A percentile compares a stretch with the other conserved stretches of the same genome.
Conservation (phyloP, 2,329 filamentous ascomycete species). For the Thielaviopsis ethacetica region DNA sequence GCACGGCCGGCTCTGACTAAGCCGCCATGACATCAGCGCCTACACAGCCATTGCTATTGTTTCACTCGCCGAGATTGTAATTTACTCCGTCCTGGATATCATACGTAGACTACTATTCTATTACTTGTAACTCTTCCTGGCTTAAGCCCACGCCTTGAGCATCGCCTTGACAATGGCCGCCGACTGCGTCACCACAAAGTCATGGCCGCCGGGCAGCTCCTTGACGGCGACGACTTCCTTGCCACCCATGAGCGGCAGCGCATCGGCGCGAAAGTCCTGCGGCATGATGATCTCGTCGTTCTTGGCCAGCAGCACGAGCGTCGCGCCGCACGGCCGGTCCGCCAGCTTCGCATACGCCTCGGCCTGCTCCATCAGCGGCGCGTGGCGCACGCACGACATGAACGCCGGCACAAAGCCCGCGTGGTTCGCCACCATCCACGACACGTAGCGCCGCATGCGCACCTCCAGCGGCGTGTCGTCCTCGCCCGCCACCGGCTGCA, state of each 20-base stretch:
- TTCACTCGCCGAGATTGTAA: no score
- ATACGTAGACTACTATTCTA: no score
- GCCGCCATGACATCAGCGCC: no score
- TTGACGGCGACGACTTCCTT: constrained; percentile 31
- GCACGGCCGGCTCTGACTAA: no score
- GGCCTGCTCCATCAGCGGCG: constrained; percentile 36
- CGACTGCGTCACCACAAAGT: constrained; percentile 29
- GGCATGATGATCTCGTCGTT: constrained; percentile 35
- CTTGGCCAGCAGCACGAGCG: constrained; percentile 34
- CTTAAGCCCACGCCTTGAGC: constrained; percentile 2
- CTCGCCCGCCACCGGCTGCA: constrained; percentile 16
- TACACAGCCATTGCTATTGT: no score
- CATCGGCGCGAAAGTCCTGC: constrained; percentile 32
- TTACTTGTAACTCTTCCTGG: neutral
- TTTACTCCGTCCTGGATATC: no score
- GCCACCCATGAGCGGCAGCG: constrained; percentile 34
- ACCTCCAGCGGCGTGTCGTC: constrained; percentile 24
- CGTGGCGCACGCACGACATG: constrained; percentile 38
- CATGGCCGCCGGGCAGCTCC: constrained; percentile 37
- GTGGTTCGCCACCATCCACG: constrained; percentile 42
- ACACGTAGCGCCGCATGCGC: constrained; percentile 33
- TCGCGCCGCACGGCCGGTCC: constrained; percentile 25
- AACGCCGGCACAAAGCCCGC: constrained; percentile 43
- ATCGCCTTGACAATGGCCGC: constrained; percentile 5
- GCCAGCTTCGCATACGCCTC: constrained; percentile 33